Base-by-base conservation (phyloP, 306 rosid species). In the Boehmeria nivea region DNA sequence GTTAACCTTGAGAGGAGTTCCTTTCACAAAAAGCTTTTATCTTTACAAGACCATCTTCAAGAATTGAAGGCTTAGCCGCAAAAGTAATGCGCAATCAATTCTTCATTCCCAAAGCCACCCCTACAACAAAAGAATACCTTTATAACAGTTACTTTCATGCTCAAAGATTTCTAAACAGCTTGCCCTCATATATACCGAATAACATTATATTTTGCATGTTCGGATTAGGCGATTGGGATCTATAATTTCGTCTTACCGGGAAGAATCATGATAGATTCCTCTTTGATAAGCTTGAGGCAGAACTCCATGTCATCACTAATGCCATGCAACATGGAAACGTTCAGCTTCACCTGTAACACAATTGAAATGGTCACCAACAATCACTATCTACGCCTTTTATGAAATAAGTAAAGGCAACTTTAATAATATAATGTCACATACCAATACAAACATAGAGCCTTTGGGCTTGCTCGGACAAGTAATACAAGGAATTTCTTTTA, bases 361-460 rank as follows among this genome's bases (percentile, higher is more conserved):
- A 31, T 33, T 8, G 3, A 12, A 54, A 58, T 15, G 34, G 8
- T 42, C 6, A 1, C 36, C 10, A 11, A 40, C 17, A n/a, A n/a
- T n/a, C 54, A 42, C 31, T 10, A 10, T 40, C 4, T 40, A 40
- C 6, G 6, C 17, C 4, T 40, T 40, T 4, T 40, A 8, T 10
- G 17, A 5, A 3, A 3, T 3, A 10, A 40, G 10, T 10, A 10
- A 40, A 12, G 15, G 45, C 10, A 0, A 40, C 45, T 3, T 3
- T 3, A 11, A 40, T 14, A 25, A 47, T 6, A 19, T 47, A 22
- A 11, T 14, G 51, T 6, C 5, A 6, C 51, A 20, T 62, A 81
- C 87, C 81, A 74, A 48, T 33, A 72, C 28, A 65, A 59, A 67
- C 77, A 81, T 74, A 40, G 87, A 18, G 43, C 87, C 87, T 53